phyloP scores from a whole-genome alignment of 2,329 filamentous ascomycete genomes.

The Leptosphaerulina australis region DNA sequence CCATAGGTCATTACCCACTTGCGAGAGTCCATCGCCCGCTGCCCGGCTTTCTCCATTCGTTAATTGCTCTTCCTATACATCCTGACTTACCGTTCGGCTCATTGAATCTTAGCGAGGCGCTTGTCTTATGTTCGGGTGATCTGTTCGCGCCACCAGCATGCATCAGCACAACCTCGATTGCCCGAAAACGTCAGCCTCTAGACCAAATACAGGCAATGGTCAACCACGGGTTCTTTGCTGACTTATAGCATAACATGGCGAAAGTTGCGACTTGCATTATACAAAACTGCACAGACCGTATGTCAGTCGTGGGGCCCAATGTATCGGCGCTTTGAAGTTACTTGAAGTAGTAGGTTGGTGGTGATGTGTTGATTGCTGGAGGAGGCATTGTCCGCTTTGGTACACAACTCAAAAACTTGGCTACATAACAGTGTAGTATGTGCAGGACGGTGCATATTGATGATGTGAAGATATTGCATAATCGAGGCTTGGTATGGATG shows the following conservation, averaged over 20 bases:
- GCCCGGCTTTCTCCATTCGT: neutral
- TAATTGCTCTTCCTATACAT: neutral
- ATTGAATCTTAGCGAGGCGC: neutral
- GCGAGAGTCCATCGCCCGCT: neutral
- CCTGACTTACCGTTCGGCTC: neutral
- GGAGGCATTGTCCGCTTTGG: conserved; percentile 30
- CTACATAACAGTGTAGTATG: neutral
- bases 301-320: neutral
- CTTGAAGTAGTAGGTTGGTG: conserved; percentile 20
- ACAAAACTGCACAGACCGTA: neutral
- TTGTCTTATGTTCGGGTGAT: neutral
- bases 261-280: neutral
- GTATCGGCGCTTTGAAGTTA: conserved; percentile 11
- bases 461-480: neutral
- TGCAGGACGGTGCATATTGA: neutral
- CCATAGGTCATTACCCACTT: neutral
- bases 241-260: neutral
- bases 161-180: neutral
- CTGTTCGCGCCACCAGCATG: conserved; percentile 1
- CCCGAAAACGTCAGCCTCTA: neutral
- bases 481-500: neutral
- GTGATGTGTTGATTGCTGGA: conserved; percentile 27
- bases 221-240: neutral
- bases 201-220: conserved; percentile 17
- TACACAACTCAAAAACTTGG: conserved; percentile 8